A percentile compares a stretch with the other conserved stretches of the same genome.
These are phyloP conservation scores for Dalechampia spathulata DNA, from an alignment of 441 rosid genomes.

Conservation along the genomic window DNA sequence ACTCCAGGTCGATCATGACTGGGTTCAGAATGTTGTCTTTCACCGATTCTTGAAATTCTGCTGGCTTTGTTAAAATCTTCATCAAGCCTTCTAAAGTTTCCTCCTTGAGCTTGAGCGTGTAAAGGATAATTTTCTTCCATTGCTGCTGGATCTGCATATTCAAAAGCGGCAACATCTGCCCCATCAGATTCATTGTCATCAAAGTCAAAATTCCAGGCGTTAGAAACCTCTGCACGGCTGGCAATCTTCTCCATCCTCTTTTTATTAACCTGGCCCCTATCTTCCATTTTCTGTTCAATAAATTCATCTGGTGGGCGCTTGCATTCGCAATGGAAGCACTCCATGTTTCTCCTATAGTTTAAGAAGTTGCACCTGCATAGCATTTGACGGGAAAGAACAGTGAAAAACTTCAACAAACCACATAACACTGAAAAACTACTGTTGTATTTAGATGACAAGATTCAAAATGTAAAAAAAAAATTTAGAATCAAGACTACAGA, in stretches of 20 bases:
- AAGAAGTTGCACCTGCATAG: constrained; percentile 86
- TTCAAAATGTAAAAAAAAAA: not conserved
- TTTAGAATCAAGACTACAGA: not conserved
- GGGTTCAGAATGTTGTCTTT: constrained; percentile 39
- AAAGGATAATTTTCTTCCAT: constrained; percentile 26
- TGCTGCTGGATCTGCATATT: constrained; percentile 62
- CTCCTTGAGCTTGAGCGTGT: constrained; percentile 19
- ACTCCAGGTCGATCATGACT: constrained; percentile 30
- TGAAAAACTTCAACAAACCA: not conserved
- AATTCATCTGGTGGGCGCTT: constrained; percentile 82
- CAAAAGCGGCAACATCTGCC: constrained; percentile 91
- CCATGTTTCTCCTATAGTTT: constrained; percentile 83
- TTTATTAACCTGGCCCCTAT: constrained; percentile 34
- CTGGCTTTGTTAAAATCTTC: constrained; percentile 28
- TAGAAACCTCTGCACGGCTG: constrained; percentile 51
- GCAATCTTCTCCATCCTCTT: constrained; percentile 36
- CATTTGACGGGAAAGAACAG: constrained; percentile 16
- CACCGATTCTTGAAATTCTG: constrained; percentile 21
- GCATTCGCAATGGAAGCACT: constrained; percentile 93
- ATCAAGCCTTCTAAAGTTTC: constrained; percentile 35
- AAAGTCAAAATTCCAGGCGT: constrained; percentile 95
- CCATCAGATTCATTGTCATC: constrained; percentile 98
- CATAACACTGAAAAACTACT: not conserved
- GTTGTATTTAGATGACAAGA: not conserved
- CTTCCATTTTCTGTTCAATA: constrained; percentile 51